phyloP scores from a whole-genome alignment of 2,329 filamentous ascomycete species.

The Elsinoe perseae region DNA sequence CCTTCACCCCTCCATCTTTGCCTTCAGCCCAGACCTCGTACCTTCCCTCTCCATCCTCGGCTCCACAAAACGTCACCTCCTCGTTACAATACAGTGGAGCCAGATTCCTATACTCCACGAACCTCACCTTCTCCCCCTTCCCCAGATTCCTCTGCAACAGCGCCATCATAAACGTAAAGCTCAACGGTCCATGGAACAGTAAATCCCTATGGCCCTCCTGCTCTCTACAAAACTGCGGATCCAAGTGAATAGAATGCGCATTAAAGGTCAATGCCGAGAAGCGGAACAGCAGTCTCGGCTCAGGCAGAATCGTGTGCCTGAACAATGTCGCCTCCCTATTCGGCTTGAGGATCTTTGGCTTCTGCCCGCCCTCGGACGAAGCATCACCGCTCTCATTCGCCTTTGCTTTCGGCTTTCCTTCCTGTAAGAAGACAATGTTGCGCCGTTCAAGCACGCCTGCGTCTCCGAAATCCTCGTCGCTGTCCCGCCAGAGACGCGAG shows the following conservation, averaged over 20 bases:
- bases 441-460: conserved; percentile 50
- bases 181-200: conserved; percentile 81
- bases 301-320: conserved; percentile 55
- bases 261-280: conserved; percentile 91
- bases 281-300: conserved; percentile 68
- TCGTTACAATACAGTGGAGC: conserved; percentile 72
- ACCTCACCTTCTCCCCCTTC: conserved; percentile 38
- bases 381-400: conserved; percentile 26
- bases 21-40: conserved; percentile 37
- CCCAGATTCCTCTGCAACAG: conserved; percentile 52
- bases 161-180: conserved; percentile 66
- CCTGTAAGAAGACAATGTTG: conserved; percentile 57
- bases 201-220: conserved; percentile 67
- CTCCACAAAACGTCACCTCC: conserved; percentile 60
- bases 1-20: conserved; percentile 36
- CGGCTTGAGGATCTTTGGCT: conserved; percentile 37
- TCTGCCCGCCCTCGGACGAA: conserved; percentile 18
- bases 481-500: conserved; percentile 37
- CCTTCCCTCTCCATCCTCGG: conserved; percentile 36
- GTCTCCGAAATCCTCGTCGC: conserved; percentile 37
- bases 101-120: conserved; percentile 71
- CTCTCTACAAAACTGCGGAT: conserved; percentile 59
- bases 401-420: conserved; percentile 36
- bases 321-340: conserved; percentile 45
- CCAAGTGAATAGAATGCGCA: conserved; percentile 82